Conservation (phyloP, 352 stramenopile genomes). For the Pythium folliculosum region DNA sequence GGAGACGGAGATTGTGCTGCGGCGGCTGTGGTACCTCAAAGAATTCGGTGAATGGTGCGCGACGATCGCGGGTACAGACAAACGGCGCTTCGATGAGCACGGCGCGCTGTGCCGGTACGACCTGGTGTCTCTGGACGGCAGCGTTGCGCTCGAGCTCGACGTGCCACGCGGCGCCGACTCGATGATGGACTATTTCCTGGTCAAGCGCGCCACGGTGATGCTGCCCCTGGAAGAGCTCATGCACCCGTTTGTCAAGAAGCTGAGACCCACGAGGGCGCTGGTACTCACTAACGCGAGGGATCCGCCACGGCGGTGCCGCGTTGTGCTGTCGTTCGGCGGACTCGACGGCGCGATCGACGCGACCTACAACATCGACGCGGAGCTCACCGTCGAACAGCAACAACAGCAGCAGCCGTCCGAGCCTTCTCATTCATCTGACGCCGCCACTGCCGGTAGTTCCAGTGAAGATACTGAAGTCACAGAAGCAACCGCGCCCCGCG, state of each 20-base stretch:
- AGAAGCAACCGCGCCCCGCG: not conserved
- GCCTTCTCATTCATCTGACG: not conserved
- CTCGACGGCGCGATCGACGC: conserved; percentile 14
- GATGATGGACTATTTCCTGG: conserved; percentile 61
- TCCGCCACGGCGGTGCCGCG: conserved; percentile 13
- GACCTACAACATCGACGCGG: conserved; percentile 10
- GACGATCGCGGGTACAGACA: conserved; percentile 32
- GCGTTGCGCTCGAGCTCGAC: conserved; percentile 49
- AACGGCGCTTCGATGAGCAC: conserved; percentile 33
- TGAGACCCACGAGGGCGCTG: conserved; percentile 31
- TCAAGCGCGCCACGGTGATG: conserved; percentile 44
- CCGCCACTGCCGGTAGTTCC: too few species aligned
- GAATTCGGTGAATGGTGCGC: conserved; percentile 61
- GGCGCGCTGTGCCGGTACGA: conserved; percentile 47
- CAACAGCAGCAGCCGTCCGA: conserved; percentile 1
- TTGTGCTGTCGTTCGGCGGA: conserved; percentile 15
- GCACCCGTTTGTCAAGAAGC: conserved; percentile 34
- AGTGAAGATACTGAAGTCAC: not conserved
- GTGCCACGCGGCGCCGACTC: conserved; percentile 50
- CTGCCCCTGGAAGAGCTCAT: conserved; percentile 56
- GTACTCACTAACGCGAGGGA: conserved; percentile 4
- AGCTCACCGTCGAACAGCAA: conserved; percentile 39
- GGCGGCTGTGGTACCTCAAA: conserved; percentile 54
- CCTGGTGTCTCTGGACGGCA: conserved; percentile 52
- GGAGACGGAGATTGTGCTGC: conserved; percentile 22